Conservation (phyloP, 176 grass and related monocot species). For the Phyllostachys edulis region DNA sequence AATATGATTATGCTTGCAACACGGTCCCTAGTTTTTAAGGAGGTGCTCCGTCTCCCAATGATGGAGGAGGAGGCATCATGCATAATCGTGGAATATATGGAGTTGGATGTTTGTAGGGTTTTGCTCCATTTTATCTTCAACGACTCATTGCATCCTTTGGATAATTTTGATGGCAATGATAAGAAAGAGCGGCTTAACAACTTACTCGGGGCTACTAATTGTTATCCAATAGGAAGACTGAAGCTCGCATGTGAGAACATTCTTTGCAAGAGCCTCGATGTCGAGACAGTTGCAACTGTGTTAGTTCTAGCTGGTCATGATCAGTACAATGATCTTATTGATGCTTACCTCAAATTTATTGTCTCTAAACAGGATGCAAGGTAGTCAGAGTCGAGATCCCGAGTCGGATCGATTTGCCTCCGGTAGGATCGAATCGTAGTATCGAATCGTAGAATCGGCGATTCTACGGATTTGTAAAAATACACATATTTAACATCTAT, state of each 20-base stretch:
- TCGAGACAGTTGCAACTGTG: not conserved
- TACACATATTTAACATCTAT: too few relatives aligned
- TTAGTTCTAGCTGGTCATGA: not conserved
- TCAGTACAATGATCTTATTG: not conserved
- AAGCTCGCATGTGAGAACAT: not conserved
- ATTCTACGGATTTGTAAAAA: too few relatives aligned
- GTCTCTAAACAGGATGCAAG: too few relatives aligned
- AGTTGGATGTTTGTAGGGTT: not conserved
- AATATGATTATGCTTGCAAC: not conserved
- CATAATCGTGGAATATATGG: not conserved
- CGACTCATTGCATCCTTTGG: not conserved
- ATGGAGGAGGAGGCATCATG: not conserved
- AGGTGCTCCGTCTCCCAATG: not conserved
- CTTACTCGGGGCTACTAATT: not conserved
- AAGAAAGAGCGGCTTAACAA: not conserved
- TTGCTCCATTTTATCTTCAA: not conserved
- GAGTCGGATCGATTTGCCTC: too few relatives aligned
- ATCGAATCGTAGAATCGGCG: too few relatives aligned
- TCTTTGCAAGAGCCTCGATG: not conserved
- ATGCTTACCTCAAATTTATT: not conserved
- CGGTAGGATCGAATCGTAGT: too few relatives aligned
- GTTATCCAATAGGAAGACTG: conserved; percentile 23
- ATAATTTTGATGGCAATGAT: not conserved
- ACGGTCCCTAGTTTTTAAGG: not conserved
- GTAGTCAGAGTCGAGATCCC: too few relatives aligned